Percentiles rank a stretch among this genome's conserved stretches.
These are phyloP conservation scores for Crotalaria pallida DNA, from an alignment of 306 rosid genomes.

Conservation along the genomic window DNA sequence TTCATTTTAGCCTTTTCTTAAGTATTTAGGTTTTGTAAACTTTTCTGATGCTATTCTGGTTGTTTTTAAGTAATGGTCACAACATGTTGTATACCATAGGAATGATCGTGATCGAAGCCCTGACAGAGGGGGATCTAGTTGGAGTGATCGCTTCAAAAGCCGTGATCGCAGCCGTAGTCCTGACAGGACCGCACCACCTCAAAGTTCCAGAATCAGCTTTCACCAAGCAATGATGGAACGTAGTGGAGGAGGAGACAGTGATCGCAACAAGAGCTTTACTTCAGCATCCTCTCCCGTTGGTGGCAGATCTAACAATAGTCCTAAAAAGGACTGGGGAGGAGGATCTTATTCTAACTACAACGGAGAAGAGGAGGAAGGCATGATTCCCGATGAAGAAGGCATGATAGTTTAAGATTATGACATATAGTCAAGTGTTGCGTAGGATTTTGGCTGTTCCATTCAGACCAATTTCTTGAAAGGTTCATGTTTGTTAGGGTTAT, in stretches of 20 bases:
- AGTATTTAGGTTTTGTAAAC: background rate
- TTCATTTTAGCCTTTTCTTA: background rate
- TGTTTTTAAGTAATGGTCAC: constrained; percentile 6
- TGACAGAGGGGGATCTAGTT: constrained; percentile 47
- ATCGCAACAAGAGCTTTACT: constrained; percentile 35
- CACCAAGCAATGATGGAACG: constrained; percentile 70
- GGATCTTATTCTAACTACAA: constrained; percentile 32
- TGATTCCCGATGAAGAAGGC: constrained; percentile 77
- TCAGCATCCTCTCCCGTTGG: constrained; percentile 19
- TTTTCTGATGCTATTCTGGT: background rate
- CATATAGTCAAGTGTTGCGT: constrained; percentile 2
- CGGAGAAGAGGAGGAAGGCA: constrained; percentile 75
- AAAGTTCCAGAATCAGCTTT: constrained; percentile 48
- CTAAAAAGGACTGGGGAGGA: constrained; percentile 33
- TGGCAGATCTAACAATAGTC: constrained; percentile 11
- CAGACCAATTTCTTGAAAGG: background rate
- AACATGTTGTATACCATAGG: constrained; percentile 39
- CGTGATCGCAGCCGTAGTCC: constrained; percentile 73
- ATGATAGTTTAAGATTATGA: constrained; percentile 48
- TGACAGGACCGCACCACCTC: constrained; percentile 33
- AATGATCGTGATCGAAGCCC: constrained; percentile 67
- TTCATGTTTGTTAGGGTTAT: background rate
- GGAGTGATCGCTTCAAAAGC: constrained; percentile 44
- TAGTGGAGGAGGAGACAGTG: constrained; percentile 31
- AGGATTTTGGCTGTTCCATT: background rate